Evolutionary conservation across 2,329 filamentous ascomycete genomes (phyloP), one percentile per base, ranked within the genome.

Genomic region (Penicillium sp.): DNA sequence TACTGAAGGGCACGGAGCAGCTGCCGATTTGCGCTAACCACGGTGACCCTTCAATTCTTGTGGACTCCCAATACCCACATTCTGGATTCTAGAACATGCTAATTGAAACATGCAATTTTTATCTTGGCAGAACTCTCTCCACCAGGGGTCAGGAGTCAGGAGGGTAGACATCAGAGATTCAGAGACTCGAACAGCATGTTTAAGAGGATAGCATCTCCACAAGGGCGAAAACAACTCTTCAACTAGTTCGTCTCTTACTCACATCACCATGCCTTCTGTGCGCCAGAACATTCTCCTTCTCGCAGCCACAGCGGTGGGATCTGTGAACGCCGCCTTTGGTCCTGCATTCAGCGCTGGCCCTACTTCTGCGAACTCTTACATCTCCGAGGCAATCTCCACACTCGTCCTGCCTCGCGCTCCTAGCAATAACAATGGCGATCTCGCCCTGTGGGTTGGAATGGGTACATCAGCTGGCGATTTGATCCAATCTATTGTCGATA

Each of bases 391-490:
- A 3, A 77, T 70, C 16, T 75, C 78, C 1, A 81, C 78, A 6
- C 70, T 81, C 16, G 64, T 77, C 16, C 69, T 80, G 4, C 78
- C 79, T 4, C 64, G 71, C 0, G 61, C 65, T 1, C 77, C 79
- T 1, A 73, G 65, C 33, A 70, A 71, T 35, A 71, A 70, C 39
- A 67, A 66, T 5, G 75, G 76, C 29, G 70, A 73, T 53, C 61
- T 74, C 21, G 77, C 77, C 7, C 70, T 81, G 19, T 81, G 78
- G 79, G 75, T 80, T 16, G 79, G 79, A 13, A 80, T 80, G 77
- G 78, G 78, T 4, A 80, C 77, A 5, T 76, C 74, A 4, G 73
- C 74, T n/a, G 77, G 75, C 24, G 75, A 80, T 55, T 60, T 81
- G 64, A 77, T 81, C 56, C 78, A 81, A 69, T 78, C 77, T 4